These are phyloP conservation scores for Chaetomium olivaceum DNA, from an alignment of 2,329 filamentous ascomycete genomes.

Conservation along the genomic window DNA sequence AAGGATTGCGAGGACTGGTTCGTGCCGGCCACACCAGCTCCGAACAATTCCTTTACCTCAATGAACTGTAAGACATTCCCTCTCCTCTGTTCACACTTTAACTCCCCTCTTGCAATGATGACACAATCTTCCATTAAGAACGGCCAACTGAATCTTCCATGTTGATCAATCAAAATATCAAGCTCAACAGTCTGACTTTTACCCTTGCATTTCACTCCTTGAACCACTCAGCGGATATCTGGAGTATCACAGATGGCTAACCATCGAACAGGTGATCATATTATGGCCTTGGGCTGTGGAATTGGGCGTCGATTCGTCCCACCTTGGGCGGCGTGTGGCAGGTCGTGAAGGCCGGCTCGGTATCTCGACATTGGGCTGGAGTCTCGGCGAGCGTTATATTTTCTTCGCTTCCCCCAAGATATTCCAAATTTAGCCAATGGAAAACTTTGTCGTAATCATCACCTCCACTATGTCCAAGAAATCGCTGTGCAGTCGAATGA, in stretches of 20 bases:
- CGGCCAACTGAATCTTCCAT: constrained; percentile 63
- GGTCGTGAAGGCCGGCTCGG: background rate
- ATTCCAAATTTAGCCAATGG: background rate
- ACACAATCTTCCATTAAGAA: constrained; percentile 61
- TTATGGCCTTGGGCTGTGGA: background rate
- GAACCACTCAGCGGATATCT: background rate
- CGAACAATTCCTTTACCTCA: background rate
- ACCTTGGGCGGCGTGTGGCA: constrained; percentile 5
- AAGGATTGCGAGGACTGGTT: background rate
- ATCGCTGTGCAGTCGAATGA: background rate
- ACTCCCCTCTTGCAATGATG: constrained; percentile 48
- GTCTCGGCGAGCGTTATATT: background rate
- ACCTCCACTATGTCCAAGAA: background rate
- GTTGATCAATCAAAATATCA: constrained; percentile 60
- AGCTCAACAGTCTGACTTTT: constrained; percentile 64
- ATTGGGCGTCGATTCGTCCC: constrained; percentile 1
- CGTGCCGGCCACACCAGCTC: constrained; percentile 2
- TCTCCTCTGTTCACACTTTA: background rate
- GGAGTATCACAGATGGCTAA: constrained; percentile 15
- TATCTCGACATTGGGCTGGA: background rate
- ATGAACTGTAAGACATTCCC: constrained; percentile 7
- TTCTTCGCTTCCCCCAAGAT: background rate
- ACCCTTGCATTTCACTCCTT: constrained; percentile 11
- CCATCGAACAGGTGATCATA: constrained; percentile 5
- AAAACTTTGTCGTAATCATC: background rate